Conservation (phyloP, 2,329 filamentous ascomycete genomes). For the Pseudocercospora fuligena region DNA sequence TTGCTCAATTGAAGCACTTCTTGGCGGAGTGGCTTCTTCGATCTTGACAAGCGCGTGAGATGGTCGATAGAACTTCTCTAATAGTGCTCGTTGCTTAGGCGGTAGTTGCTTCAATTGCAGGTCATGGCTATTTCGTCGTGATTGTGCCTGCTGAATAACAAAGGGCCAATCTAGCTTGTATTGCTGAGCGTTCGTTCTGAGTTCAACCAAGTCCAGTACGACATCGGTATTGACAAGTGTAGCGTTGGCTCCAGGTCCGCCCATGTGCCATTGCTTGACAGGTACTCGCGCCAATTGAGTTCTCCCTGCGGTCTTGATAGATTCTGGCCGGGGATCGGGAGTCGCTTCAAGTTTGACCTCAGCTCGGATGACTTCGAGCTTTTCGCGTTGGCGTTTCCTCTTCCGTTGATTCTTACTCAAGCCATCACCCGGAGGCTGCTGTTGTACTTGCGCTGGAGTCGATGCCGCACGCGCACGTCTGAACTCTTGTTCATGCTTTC, state of each 20-base stretch:
- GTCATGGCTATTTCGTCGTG: not conserved
- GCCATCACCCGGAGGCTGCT: not conserved
- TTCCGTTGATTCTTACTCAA: not conserved
- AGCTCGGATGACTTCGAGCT: too few relatives aligned
- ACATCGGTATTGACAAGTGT: not conserved
- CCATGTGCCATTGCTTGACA: not conserved
- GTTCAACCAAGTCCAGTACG: not conserved
- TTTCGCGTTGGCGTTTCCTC: not conserved
- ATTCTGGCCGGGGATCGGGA: not conserved
- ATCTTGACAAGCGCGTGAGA: not conserved
- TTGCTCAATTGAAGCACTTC: not conserved
- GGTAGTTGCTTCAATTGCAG: not conserved
- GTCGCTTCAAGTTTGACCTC: not conserved
- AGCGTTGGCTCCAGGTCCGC: not conserved
- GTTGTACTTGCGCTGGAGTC: not conserved
- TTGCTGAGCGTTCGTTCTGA: not conserved
- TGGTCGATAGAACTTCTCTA: not conserved
- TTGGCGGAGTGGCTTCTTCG: not conserved
- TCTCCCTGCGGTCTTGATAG: not conserved
- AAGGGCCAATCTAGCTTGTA: slow-evolving; percentile 2
- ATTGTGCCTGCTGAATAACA: not conserved
- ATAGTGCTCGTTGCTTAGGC: not conserved
- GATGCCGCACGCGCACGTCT: not conserved
- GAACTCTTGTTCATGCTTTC: not conserved
- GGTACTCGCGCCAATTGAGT: not conserved